phyloP scores from a whole-genome alignment of 2,329 filamentous ascomycete species.

The Nothophoma quercina region DNA sequence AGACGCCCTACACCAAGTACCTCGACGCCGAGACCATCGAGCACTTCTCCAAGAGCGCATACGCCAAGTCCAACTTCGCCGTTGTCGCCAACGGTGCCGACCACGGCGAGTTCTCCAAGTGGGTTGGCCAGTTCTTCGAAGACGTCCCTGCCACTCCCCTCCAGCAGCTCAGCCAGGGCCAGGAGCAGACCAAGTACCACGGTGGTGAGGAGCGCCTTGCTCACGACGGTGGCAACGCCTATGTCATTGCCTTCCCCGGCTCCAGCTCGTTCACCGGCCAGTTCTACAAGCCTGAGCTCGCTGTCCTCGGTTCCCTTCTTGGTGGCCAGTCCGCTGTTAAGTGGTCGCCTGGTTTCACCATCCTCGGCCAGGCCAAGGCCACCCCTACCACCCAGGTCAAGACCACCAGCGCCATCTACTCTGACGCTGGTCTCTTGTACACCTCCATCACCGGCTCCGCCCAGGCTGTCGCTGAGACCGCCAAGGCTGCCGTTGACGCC shows the following conservation, averaged over 20 bases:
- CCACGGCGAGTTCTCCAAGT: conserved; percentile 79
- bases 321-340: conserved; percentile 93
- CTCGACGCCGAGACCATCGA: conserved; percentile 77
- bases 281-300: conserved; percentile 87
- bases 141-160: conserved; percentile 62
- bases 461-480: conserved; percentile 74
- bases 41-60: conserved; percentile 79
- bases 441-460: conserved; percentile 82
- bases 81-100: conserved; percentile 89
- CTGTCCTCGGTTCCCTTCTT: conserved; percentile 86
- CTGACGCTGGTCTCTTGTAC: conserved; percentile 89
- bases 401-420: conserved; percentile 85
- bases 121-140: conserved; percentile 93
- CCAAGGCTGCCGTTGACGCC: conserved; percentile 78
- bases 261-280: conserved; percentile 75
- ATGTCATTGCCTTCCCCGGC: conserved; percentile 92
- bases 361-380: conserved; percentile 79
- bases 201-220: conserved; percentile 93
- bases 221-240: conserved; percentile 77
- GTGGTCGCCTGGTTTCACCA: conserved; percentile 92
- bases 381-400: conserved; percentile 72
- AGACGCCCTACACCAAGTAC: conserved; percentile 79
- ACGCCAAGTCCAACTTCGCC: conserved; percentile 88
- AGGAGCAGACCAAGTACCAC: conserved; percentile 80
- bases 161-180: conserved; percentile 61